Conservation (phyloP, 2,329 filamentous ascomycete species). For the Davidsoniella australis region DNA sequence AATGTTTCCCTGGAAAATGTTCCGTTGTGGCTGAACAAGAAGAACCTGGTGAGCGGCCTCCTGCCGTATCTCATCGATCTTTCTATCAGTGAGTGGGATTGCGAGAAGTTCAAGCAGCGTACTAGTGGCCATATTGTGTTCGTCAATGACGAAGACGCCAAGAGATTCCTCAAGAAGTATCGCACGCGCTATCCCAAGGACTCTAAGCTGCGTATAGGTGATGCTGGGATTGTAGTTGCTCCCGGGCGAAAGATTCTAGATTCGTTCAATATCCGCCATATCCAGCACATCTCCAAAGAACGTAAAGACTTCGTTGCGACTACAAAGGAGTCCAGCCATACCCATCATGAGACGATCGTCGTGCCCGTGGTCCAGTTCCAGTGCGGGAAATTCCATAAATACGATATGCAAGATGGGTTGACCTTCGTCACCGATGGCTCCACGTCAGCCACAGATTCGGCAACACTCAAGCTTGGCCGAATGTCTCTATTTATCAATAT, state of each 20-base stretch:
- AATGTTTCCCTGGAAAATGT: conserved; percentile 30
- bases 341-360: conserved; percentile 11
- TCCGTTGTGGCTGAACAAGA: conserved; percentile 24
- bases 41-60: conserved; percentile 23
- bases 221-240: conserved; percentile 17
- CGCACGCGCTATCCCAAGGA: conserved; percentile 9
- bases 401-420: conserved; percentile 18
- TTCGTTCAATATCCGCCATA: conserved; percentile 16
- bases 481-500: conserved; percentile 25
- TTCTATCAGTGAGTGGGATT: conserved; percentile 25
- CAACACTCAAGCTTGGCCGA: conserved; percentile 26
- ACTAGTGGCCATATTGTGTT: conserved; percentile 27
- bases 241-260: conserved; percentile 21
- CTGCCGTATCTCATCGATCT: conserved; percentile 24
- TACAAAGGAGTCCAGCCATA: conserved; percentile 13
- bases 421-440: conserved; percentile 27
- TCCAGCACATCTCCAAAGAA: conserved; percentile 13
- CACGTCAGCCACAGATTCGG: conserved; percentile 18
- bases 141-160: conserved; percentile 22
- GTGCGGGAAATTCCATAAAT: conserved; percentile 33
- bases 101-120: conserved; percentile 24
- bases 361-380: conserved; percentile 17
- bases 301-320: conserved; percentile 13
- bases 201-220: conserved; percentile 20
- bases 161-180: conserved; percentile 23